phyloP scores from a whole-genome alignment of 345 rosid species.

The Brassica incana region DNA sequence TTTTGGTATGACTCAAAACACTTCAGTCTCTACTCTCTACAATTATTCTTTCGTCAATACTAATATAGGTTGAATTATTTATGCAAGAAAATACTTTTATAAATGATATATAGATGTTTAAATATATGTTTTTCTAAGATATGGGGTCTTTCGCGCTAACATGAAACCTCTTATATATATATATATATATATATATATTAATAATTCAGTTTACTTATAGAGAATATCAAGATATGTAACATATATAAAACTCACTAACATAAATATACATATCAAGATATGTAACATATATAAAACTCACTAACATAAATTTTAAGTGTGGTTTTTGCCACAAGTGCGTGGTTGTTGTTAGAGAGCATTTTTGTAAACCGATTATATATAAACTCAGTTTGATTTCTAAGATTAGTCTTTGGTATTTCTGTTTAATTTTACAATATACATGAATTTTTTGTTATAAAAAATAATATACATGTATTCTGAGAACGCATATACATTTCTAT shows the following conservation, averaged over 20 bases:
- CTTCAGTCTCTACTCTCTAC: neutral
- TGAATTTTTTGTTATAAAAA: neutral
- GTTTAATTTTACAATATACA: neutral
- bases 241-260: neutral
- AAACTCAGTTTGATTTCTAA: neutral
- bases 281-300: neutral
- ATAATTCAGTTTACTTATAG: neutral
- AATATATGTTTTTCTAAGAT: neutral
- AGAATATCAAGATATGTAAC: slow-evolving; percentile 1
- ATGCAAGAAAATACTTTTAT: neutral
- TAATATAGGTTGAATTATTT: neutral
- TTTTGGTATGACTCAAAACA: neutral
- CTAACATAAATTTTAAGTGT: neutral
- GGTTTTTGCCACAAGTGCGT: neutral
- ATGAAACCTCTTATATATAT: neutral
- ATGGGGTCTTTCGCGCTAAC: neutral
- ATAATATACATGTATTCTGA: neutral
- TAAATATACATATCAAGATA: neutral
- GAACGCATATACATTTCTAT: neutral
- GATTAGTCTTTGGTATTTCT: neutral
- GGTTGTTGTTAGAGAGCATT: neutral
- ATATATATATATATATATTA: neutral
- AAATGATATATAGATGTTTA: neutral
- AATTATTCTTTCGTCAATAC: neutral
- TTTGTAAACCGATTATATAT: neutral